Percentiles rank a stretch among this genome's conserved stretches.
Evolutionary conservation across 2,329 filamentous ascomycete species (phyloP).

Genomic region (Aotearoamyces nothofagi): DNA sequence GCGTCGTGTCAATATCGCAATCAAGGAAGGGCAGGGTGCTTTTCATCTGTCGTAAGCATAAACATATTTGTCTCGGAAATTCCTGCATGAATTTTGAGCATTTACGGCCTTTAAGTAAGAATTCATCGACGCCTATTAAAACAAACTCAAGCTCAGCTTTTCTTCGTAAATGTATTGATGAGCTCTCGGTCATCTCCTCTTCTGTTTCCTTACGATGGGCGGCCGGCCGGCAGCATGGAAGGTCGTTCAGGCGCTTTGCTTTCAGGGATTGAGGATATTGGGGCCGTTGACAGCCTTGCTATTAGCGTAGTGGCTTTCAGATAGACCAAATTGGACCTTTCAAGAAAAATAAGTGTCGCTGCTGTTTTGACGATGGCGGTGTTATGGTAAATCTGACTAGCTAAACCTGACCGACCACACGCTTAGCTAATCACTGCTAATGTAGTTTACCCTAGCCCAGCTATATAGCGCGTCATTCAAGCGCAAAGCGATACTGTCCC

Average conservation of each 20-base stretch:
- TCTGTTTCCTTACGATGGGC: slow-evolving; percentile 3
- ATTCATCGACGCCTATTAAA: not conserved
- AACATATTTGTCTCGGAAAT: not conserved
- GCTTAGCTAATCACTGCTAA: too few relatives aligned
- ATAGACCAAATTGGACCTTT: slow-evolving; percentile 1
- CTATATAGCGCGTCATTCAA: too few relatives aligned
- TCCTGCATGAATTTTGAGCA: not conserved
- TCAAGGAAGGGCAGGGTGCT: slow-evolving; percentile 89
- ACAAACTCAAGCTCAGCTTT: not conserved
- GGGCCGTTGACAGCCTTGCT: not conserved
- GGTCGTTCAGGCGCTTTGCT: slow-evolving; percentile 18
- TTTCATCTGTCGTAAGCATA: slow-evolving; percentile 88
- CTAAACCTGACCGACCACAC: too few relatives aligned
- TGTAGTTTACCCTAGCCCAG: too few relatives aligned
- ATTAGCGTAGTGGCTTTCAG: not conserved
- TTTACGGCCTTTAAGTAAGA: not conserved
- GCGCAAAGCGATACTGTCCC: too few relatives aligned
- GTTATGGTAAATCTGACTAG: too few relatives aligned
- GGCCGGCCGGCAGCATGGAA: slow-evolving; percentile 17
- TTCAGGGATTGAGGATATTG: not conserved
- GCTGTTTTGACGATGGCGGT: too few relatives aligned
- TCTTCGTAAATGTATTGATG: not conserved
- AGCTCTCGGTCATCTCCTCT: not conserved
- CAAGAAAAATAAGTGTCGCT: too few relatives aligned
- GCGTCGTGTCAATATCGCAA: slow-evolving; percentile 68